A percentile compares a stretch with the other conserved stretches of the same genome.
Conservation (phyloP, 139 green algal genomes). For the Nannochloris sp. region DNA sequence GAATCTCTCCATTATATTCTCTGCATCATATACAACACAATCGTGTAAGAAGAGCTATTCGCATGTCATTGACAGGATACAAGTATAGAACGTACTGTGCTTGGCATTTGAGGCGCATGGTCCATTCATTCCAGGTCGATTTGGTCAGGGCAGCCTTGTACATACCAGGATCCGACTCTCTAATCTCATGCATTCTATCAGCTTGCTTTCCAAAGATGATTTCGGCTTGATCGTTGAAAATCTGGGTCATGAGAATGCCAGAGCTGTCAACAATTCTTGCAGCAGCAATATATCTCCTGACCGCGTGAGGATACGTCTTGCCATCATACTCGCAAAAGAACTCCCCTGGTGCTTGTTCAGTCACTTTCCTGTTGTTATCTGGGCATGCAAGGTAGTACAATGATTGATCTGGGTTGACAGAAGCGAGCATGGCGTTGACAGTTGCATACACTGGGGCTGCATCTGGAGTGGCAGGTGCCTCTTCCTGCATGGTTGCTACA, state of each 20-base stretch:
- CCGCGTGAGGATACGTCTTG: slow-evolving; percentile 16
- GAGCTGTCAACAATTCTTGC: slow-evolving; percentile 15
- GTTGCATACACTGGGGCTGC: slow-evolving; percentile 18
- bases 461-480: slow-evolving; percentile 2
- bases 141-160: slow-evolving; percentile 1
- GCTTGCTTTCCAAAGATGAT: slow-evolving; percentile 40
- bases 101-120: slow-evolving; percentile 12
- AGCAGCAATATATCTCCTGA: slow-evolving; percentile 55
- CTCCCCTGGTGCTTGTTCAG: slow-evolving; percentile 35
- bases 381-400: slow-evolving; percentile 79
- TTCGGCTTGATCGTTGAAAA: slow-evolving; percentile 24
- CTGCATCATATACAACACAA: slow-evolving; percentile 1
- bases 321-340: slow-evolving; percentile 61
- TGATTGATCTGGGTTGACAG: slow-evolving; percentile 52
- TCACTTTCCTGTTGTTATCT: slow-evolving; percentile 74
- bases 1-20: slow-evolving; percentile 65
- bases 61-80: neutral
- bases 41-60: neutral
- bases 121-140: slow-evolving; percentile 10
- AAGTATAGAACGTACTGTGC: slow-evolving; percentile 24
- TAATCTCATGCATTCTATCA: slow-evolving; percentile 37
- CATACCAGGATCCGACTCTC: neutral
- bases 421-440: slow-evolving; percentile 23
- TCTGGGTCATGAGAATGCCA: slow-evolving; percentile 12
- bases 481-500: neutral